Evolutionary conservation across 257 asterid species (phyloP).

Genomic region (Penstemon eatonii): DNA sequence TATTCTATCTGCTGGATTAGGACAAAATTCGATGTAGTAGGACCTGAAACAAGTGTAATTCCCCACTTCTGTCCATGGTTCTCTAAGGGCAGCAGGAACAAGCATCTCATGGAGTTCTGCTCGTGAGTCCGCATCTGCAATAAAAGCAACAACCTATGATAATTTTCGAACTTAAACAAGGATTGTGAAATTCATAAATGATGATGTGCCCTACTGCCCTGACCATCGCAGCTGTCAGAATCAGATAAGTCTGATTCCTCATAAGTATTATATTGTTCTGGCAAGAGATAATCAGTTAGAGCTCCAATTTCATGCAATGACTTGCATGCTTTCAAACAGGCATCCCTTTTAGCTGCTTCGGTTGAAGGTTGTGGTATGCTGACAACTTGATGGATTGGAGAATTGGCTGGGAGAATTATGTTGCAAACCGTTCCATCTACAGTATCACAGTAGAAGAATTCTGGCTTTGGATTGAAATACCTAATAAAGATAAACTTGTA

Average conservation of each 20-base stretch:
- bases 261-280: slow-evolving; percentile 54
- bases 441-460: slow-evolving; percentile 65
- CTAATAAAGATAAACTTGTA: slow-evolving; percentile 42
- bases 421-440: slow-evolving; percentile 74
- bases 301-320: slow-evolving; percentile 85
- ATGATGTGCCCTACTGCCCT: slow-evolving; percentile 35
- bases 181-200: slow-evolving; percentile 24
- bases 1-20: slow-evolving; percentile 73
- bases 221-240: slow-evolving; percentile 66
- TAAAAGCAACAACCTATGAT: slow-evolving; percentile 25
- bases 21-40: slow-evolving; percentile 63
- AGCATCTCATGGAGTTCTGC: slow-evolving; percentile 91
- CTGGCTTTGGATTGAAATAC: slow-evolving; percentile 78
- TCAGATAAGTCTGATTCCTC: slow-evolving; percentile 62
- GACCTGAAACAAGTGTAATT: slow-evolving; percentile 51
- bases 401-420: slow-evolving; percentile 81
- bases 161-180: slow-evolving; percentile 14
- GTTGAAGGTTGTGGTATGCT: slow-evolving; percentile 67
- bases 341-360: slow-evolving; percentile 83
- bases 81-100: slow-evolving; percentile 77
- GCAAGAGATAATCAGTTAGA: slow-evolving; percentile 86
- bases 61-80: slow-evolving; percentile 56
- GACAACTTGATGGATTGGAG: slow-evolving; percentile 70
- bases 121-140: slow-evolving; percentile 69
- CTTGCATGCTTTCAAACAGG: slow-evolving; percentile 92